These are phyloP conservation scores for Leishmania guyanensis DNA, from an alignment of 208 protist genomes.

Conservation along the genomic window DNA sequence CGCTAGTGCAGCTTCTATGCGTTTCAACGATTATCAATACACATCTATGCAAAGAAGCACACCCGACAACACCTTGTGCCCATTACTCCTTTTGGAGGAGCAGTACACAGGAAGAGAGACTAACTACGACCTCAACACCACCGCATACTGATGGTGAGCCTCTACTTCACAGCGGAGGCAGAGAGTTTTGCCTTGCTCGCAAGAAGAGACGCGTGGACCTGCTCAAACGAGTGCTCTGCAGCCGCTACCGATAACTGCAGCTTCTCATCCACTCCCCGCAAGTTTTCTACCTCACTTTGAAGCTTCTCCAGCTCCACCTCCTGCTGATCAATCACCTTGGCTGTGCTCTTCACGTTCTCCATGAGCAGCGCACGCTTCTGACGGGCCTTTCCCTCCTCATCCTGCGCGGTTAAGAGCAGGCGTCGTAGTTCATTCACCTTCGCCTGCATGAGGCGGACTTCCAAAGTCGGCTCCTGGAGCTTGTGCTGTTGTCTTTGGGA, in stretches of 20 bases:
- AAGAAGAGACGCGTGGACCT: slow-evolving; percentile 75
- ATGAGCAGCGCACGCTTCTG: slow-evolving; percentile 52
- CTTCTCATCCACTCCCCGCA: slow-evolving; percentile 41
- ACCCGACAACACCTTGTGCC: not conserved
- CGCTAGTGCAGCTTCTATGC: slow-evolving; percentile 1
- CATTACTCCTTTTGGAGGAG: not conserved
- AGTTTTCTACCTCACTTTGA: slow-evolving; percentile 40
- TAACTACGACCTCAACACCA: not conserved
- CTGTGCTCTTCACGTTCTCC: slow-evolving; percentile 59
- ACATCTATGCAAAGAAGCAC: not conserved
- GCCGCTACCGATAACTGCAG: slow-evolving; percentile 50
- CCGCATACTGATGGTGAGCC: not conserved
- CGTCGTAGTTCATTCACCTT: slow-evolving; percentile 71
- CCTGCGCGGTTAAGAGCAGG: slow-evolving; percentile 47
- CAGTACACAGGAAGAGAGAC: not conserved
- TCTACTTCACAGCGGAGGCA: not conserved
- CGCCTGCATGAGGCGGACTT: slow-evolving; percentile 50
- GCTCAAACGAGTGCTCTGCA: slow-evolving; percentile 73
- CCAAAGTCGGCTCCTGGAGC: slow-evolving; percentile 24
- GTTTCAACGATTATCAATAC: not conserved
- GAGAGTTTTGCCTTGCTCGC: slow-evolving; percentile 28
- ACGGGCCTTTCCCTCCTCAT: slow-evolving; percentile 46
- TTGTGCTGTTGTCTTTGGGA: not conserved
- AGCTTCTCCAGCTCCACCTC: slow-evolving; percentile 52
- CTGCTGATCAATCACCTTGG: slow-evolving; percentile 66